A percentile compares a stretch with the other conserved stretches of the same genome.
phyloP scores from a whole-genome alignment of 257 asterid species.

The Ehretia macrophylla region DNA sequence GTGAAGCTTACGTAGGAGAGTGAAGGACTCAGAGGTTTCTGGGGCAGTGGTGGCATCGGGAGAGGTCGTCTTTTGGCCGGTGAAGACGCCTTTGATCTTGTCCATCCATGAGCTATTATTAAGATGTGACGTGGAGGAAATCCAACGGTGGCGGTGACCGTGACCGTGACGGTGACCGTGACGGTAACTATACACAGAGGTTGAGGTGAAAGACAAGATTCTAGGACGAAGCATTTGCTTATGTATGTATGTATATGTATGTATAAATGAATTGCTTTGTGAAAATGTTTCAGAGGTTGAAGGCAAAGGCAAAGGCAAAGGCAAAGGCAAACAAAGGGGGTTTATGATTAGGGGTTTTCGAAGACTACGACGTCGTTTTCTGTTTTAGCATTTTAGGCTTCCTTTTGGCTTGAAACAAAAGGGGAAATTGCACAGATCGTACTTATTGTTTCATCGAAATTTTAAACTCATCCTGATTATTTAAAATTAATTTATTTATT shows the following conservation, averaged over 20 bases:
- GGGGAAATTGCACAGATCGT: no score
- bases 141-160: slow-evolving; percentile 34
- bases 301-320: no score
- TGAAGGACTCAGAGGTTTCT: slow-evolving; percentile 44
- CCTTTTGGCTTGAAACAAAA: no score
- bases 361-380: not conserved
- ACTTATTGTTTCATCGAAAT: no score
- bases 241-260: no score
- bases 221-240: slow-evolving; percentile 14
- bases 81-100: slow-evolving; percentile 67
- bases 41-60: slow-evolving; percentile 20
- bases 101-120: slow-evolving; percentile 69
- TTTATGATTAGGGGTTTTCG: not conserved
- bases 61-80: slow-evolving; percentile 50
- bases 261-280: no score
- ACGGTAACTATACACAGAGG: slow-evolving; percentile 4
- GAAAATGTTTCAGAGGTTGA: not conserved
- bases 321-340: not conserved
- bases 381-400: no score
- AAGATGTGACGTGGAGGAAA: slow-evolving; percentile 57
- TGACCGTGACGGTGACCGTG: slow-evolving; percentile 3
- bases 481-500: no score
- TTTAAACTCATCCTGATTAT: no score
- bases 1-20: slow-evolving; percentile 61
- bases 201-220: slow-evolving; percentile 1